These are phyloP conservation scores for Helotiales sp. DNA, from an alignment of 2,329 filamentous ascomycete genomes.

Conservation along the genomic window DNA sequence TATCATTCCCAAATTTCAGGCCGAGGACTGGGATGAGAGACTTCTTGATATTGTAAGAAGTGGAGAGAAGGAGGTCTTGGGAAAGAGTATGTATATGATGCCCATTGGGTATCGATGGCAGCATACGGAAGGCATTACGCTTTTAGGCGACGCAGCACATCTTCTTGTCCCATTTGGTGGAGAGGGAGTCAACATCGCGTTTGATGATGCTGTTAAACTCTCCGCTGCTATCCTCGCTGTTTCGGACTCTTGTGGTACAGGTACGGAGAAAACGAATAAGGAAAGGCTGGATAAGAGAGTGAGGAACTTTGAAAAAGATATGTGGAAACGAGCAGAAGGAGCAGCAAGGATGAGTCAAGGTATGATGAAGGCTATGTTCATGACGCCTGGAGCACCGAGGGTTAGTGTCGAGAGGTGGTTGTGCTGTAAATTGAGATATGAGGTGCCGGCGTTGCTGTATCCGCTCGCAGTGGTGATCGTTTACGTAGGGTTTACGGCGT, in stretches of 20 bases:
- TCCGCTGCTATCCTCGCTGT: constrained; percentile 41
- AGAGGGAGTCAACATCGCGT: constrained; percentile 40
- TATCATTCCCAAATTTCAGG: constrained; percentile 24
- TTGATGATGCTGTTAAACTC: constrained; percentile 42
- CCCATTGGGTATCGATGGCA: constrained; percentile 20
- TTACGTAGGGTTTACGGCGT: not conserved
- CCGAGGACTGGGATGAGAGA: constrained; percentile 28
- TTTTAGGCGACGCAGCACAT: constrained; percentile 51
- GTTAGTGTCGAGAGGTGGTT: constrained; percentile 15
- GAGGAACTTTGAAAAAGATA: constrained; percentile 9
- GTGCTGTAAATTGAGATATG: constrained; percentile 7
- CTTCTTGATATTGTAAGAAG: constrained; percentile 29
- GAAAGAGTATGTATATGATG: constrained; percentile 27
- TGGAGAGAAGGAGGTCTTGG: constrained; percentile 27
- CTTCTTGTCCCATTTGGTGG: constrained; percentile 47
- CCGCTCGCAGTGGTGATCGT: not conserved
- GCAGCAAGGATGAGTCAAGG: constrained; percentile 7
- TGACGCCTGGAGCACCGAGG: constrained; percentile 14
- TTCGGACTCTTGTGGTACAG: too few species aligned
- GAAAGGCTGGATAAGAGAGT: constrained; percentile 5
- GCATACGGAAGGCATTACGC: constrained; percentile 39
- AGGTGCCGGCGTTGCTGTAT: not conserved
- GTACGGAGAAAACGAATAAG: not conserved
- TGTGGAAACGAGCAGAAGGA: constrained; percentile 30
- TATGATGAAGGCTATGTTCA: constrained; percentile 16